Evolutionary conservation across 2,329 filamentous ascomycete genomes (phyloP), one percentile per base, ranked within the genome.

Genomic region (Pseudogymnoascus sp.): DNA sequence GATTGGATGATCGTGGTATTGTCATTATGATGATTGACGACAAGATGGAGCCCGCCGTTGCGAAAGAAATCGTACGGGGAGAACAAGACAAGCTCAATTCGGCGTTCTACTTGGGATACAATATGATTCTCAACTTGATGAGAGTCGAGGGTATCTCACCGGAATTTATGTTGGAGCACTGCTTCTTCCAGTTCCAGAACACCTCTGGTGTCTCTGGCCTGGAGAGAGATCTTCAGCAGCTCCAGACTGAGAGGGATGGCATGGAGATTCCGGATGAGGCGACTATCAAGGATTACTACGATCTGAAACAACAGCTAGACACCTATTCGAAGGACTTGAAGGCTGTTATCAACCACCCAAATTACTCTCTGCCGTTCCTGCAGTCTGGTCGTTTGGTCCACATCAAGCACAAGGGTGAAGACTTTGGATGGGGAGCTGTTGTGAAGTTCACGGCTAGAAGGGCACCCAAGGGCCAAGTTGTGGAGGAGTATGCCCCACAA

Each of bases 11-110:
- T 66, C 89, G 95, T 68, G 95, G 95, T 83, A 96, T 97, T 70
- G 95, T 99, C 69, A 97, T 99, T 75, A 97, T 99, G 91, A 97
- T 99, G 93, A 90, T 99, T 66, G 89, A 96, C 72, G 90, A 96
- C 75, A 91, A 95, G 78, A 93, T 99, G 79, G 95, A 99, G 72
- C 95, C 95, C 1, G 87, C 91, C 1, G 87, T 89, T n/a, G 93
- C 95, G 44, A 96, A 96, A 77, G 88, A 90, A 67, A 97, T 99
- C 70, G 95, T 99, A 11, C 91, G 95, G 62, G 95, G 95, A 69
- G 90, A 97, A 73, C 95, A 99, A 75, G 96, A 99, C 75, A 92
- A 93, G 69, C 86, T 99, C 31, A 97, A 97, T 77, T 97, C 95
- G 3, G 95, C 95, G 1, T 99, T 99, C 78, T 91, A 99, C 74